Percentiles rank a stretch among this genome's conserved stretches.
Conservation (phyloP, 768 basidiomycete species). For the Astraeus odoratus region DNA sequence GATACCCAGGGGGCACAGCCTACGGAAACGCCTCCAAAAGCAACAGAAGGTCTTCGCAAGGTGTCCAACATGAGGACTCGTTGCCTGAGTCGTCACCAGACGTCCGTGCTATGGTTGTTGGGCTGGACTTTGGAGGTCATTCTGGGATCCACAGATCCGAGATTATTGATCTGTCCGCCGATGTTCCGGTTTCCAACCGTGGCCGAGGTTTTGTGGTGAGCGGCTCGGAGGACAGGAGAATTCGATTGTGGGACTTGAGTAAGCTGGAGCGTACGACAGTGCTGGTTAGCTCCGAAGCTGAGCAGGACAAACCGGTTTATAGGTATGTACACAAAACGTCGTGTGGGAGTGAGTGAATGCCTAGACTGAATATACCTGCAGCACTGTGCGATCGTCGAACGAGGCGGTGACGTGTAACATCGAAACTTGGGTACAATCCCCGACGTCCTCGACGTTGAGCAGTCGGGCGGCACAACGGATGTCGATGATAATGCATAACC, state of each 20-base stretch:
- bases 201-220: constrained; percentile 72
- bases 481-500: constrained; percentile 71
- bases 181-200: constrained; percentile 33
- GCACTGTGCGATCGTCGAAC: constrained; percentile 28
- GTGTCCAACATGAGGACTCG: constrained; percentile 27
- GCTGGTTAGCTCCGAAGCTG: constrained; percentile 71
- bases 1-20: constrained; percentile 36
- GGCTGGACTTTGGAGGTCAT: constrained; percentile 73
- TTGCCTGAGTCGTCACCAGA: constrained; percentile 52
- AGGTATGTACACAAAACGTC: constrained; percentile 41
- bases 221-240: constrained; percentile 84
- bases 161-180: constrained; percentile 36
- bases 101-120: constrained; percentile 62
- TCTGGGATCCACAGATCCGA: constrained; percentile 46
- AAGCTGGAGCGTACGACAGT: constrained; percentile 67
- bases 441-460: constrained; percentile 39
- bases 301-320: constrained; percentile 70
- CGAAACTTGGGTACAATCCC: constrained; percentile 52
- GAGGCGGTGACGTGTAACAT: constrained; percentile 48
- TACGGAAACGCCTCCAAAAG: constrained; percentile 20
- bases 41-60: constrained; percentile 28
- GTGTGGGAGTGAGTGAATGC: not conserved
- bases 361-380: constrained; percentile 12
- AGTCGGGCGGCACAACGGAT: constrained; percentile 71
- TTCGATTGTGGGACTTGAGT: constrained; percentile 84